These are phyloP conservation scores for Aspergillus cejpii DNA, from an alignment of 2,329 filamentous ascomycete genomes.

Conservation along the genomic window DNA sequence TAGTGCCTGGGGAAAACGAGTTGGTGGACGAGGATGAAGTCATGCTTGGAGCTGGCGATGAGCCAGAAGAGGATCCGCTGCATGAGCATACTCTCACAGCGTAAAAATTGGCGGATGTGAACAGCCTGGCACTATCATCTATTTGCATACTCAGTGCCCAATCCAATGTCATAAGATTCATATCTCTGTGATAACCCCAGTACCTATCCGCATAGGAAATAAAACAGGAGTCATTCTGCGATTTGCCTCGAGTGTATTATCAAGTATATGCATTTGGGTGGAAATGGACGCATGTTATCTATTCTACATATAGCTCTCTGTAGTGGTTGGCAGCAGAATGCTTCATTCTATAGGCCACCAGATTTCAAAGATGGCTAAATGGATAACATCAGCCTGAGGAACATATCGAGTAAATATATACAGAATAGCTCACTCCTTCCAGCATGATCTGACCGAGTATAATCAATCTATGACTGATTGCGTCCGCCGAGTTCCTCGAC, in stretches of 20 bases:
- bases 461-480: conserved; percentile 10
- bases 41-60: conserved; percentile 31
- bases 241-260: too few species aligned
- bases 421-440: too few species aligned
- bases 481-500: conserved; percentile 48
- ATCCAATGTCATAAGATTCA: not conserved
- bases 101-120: not conserved
- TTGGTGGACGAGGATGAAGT: conserved; percentile 32
- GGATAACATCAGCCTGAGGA: too few species aligned
- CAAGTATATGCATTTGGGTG: too few species aligned
- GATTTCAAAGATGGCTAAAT: too few species aligned
- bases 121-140: not conserved
- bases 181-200: not conserved
- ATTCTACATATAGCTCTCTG: too few species aligned
- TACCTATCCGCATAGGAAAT: not conserved
- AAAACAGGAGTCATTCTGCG: not conserved
- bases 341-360: too few species aligned
- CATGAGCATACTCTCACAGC: conserved; percentile 23
- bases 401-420: too few species aligned
- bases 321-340: too few species aligned
- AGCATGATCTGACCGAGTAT: not conserved
- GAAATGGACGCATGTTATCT: too few species aligned
- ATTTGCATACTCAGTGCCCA: not conserved
- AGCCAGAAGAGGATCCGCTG: conserved; percentile 31
- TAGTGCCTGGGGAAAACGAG: conserved; percentile 23